Percentiles rank a stretch among this genome's conserved stretches.
Evolutionary conservation across 768 basidiomycete species (phyloP).

Genomic region (Mycena vulgaris): DNA sequence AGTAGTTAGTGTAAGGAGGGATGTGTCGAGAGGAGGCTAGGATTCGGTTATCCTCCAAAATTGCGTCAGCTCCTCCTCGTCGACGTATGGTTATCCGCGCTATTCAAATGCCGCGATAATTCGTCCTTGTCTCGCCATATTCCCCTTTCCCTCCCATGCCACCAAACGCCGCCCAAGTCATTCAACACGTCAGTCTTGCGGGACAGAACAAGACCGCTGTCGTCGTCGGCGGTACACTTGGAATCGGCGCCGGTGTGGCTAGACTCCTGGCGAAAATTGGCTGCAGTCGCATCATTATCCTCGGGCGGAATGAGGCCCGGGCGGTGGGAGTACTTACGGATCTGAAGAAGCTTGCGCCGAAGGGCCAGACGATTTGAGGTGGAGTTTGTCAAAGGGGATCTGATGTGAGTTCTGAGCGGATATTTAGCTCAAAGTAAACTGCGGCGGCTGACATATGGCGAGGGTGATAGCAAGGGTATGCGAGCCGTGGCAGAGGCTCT

Average conservation of each 20-base stretch:
- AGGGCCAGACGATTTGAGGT: neutral
- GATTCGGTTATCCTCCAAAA: too few species aligned
- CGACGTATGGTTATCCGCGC: too few species aligned
- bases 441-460: neutral
- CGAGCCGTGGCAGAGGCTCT: neutral
- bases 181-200: constrained; percentile 6
- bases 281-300: constrained; percentile 10
- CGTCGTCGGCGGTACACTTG: constrained; percentile 21
- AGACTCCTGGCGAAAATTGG: constrained; percentile 11
- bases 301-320: constrained; percentile 19
- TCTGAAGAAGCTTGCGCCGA: neutral
- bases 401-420: constrained; percentile 1
- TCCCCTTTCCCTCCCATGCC: too few species aligned
- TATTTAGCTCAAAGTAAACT: neutral
- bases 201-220: constrained; percentile 20
- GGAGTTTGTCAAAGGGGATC: constrained; percentile 20
- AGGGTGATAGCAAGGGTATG: constrained; percentile 12
- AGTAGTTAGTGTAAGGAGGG: too few species aligned
- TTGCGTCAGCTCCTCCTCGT: too few species aligned
- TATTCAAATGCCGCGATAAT: too few species aligned
- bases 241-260: constrained; percentile 21
- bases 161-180: neutral
- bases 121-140: too few species aligned
- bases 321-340: neutral
- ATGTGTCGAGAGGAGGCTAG: too few species aligned